Conservation (phyloP, 1,139 yeast genomes). For the Suhomyces ambrosiae region DNA sequence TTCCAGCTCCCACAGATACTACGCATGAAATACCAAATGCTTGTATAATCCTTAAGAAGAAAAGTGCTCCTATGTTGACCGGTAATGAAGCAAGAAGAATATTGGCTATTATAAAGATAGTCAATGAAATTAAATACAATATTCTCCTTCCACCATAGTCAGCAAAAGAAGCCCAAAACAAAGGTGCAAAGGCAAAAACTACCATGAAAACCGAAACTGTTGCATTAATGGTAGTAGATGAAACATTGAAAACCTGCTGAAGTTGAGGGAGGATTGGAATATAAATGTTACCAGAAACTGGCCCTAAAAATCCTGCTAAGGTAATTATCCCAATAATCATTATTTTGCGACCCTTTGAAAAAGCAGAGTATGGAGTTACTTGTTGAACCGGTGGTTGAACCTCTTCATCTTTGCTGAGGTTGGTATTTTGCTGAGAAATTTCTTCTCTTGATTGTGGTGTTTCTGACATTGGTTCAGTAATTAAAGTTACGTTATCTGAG, state of each 20-base stretch:
- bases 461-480: not conserved
- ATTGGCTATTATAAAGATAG: conserved; percentile 48
- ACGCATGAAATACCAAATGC: conserved; percentile 60
- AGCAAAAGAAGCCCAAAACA: conserved; percentile 59
- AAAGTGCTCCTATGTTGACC: conserved; percentile 46
- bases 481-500: too few relatives aligned
- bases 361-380: conserved; percentile 15
- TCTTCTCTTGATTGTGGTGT: not conserved
- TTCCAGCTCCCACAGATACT: conserved; percentile 59
- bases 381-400: not conserved
- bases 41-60: conserved; percentile 48
- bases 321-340: conserved; percentile 41
- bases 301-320: conserved; percentile 58
- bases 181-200: conserved; percentile 55
- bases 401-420: not conserved
- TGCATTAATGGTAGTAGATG: conserved; percentile 52
- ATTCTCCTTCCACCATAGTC: conserved; percentile 61
- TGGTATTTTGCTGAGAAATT: not conserved
- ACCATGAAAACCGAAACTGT: conserved; percentile 64
- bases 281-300: conserved; percentile 60
- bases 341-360: conserved; percentile 20
- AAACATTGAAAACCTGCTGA: conserved; percentile 41
- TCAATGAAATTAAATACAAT: conserved; percentile 48
- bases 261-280: conserved; percentile 57
- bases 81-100: conserved; percentile 52